Conservation (phyloP, 768 basidiomycete genomes). For the Daedaleopsis nitida region DNA sequence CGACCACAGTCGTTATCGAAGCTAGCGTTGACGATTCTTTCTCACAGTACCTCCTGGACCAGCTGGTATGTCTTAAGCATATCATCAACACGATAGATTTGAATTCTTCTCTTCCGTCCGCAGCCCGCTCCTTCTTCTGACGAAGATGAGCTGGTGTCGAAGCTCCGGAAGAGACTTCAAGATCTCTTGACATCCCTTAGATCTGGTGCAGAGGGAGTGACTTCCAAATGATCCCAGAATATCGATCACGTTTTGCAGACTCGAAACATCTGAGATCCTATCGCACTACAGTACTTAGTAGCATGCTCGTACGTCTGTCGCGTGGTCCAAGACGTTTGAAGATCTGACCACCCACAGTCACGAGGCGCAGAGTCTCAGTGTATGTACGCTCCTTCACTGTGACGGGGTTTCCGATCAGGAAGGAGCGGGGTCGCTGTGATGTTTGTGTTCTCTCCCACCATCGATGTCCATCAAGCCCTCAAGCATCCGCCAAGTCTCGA, state of each 20-base stretch:
- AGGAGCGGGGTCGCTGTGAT: neutral
- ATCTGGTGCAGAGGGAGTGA: conserved; percentile 16
- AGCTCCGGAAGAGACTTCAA: conserved; percentile 16
- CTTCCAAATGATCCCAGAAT: neutral
- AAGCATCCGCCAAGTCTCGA: no score
- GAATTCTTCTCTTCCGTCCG: no score
- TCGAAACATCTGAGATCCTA: neutral
- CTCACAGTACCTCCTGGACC: conserved; percentile 21
- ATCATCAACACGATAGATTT: neutral
- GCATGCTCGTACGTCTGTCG: neutral
- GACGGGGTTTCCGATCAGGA: conserved; percentile 1
- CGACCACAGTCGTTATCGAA: no score
- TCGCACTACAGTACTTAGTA: no score
- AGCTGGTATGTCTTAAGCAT: conserved; percentile 7
- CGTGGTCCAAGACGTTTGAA: no score
- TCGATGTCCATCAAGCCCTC: no score
- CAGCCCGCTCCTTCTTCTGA: conserved; percentile 18
- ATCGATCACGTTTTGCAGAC: no score
- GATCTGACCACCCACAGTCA: neutral
- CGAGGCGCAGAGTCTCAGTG: neutral
- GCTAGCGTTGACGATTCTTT: neutral
- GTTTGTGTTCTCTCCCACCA: neutral
- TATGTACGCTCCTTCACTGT: conserved; percentile 7
- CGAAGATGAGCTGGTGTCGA: conserved; percentile 12
- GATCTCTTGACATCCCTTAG: conserved; percentile 15